Percentiles rank a stretch among this genome's conserved stretches.
Conservation (phyloP, 805 yeast species). For the Yarrowia hollandica region DNA sequence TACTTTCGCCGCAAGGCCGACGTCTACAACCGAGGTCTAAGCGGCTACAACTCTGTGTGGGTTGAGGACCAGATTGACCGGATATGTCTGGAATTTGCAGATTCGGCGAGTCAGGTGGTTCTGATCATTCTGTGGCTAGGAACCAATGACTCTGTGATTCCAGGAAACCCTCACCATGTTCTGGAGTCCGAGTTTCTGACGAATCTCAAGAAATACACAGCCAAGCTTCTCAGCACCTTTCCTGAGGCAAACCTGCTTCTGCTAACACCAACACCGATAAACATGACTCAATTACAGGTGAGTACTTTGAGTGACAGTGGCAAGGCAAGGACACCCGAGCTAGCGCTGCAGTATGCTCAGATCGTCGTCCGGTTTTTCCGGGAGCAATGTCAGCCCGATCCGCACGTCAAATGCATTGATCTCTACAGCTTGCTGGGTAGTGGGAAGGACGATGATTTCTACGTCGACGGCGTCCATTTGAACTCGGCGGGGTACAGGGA, state of each 20-base stretch:
- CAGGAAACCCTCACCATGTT: constrained; percentile 31
- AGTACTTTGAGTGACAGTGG: constrained; percentile 11
- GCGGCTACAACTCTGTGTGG: constrained; percentile 12
- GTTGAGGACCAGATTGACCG: constrained; percentile 12
- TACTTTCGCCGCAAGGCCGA: constrained; percentile 22
- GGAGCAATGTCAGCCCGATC: constrained; percentile 8
- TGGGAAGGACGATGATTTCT: background rate
- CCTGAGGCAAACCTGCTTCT: constrained; percentile 18
- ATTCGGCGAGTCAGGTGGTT: background rate
- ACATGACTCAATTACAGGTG: background rate
- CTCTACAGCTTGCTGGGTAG: constrained; percentile 2
- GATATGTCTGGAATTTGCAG: constrained; percentile 3
- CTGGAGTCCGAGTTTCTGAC: background rate
- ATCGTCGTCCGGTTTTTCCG: constrained; percentile 2
- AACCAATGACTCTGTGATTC: constrained; percentile 28
- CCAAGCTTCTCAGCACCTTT: constrained; percentile 1
- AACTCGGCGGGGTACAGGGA: constrained; percentile 14
- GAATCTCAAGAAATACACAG: constrained; percentile 13
- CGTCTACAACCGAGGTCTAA: constrained; percentile 13
- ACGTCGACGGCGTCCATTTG: constrained; percentile 7
- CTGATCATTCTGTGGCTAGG: constrained; percentile 24
- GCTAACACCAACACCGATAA: constrained; percentile 14
- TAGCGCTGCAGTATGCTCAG: constrained; percentile 20
- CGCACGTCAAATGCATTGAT: constrained; percentile 14
- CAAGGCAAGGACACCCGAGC: background rate